Conservation (phyloP, 495 filamentous ascomycete genomes). For the Antarctomyces pellizariae region DNA sequence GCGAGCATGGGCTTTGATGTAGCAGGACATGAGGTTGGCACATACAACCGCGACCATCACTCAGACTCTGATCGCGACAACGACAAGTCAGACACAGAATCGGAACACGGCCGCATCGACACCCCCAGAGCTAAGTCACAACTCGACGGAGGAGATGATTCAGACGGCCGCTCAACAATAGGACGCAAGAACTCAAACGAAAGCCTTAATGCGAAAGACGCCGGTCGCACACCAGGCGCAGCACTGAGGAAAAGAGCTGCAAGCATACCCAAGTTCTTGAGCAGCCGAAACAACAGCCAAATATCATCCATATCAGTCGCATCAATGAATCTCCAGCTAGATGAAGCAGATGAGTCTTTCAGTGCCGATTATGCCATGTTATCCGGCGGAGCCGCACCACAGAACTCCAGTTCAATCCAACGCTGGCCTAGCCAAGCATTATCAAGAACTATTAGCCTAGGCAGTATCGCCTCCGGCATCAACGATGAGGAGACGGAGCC, state of each 20-base stretch:
- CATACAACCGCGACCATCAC: constrained; percentile 3
- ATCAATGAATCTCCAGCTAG: constrained; percentile 32
- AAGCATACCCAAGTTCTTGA: constrained; percentile 45
- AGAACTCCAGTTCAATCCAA: too few species aligned
- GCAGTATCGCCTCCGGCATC: constrained; percentile 83
- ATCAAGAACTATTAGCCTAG: constrained; percentile 65
- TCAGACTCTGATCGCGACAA: too few species aligned
- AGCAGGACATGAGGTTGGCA: constrained; percentile 1
- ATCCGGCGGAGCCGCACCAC: constrained; percentile 54
- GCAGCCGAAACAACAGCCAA: constrained; percentile 49
- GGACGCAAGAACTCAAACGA: constrained; percentile 13
- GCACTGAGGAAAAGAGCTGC: constrained; percentile 12
- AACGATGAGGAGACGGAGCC: constrained; percentile 32
- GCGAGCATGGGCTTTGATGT: constrained; percentile 14
- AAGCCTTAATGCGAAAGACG: constrained; percentile 9
- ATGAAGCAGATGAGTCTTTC: constrained; percentile 42
- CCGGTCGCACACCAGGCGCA: constrained; percentile 13
- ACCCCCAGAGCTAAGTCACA: constrained; percentile 16
- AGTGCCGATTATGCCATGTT: constrained; percentile 75
- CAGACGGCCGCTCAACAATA: constrained; percentile 20
- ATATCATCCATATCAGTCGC: constrained; percentile 58
- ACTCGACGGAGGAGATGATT: constrained; percentile 15
- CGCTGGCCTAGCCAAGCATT: constrained; percentile 37
- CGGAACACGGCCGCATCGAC: constrained; percentile 14
- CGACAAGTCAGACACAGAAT: constrained; percentile 12